Evolutionary conservation across 441 rosid species (phyloP).

Genomic region (Jatropha multifida): DNA sequence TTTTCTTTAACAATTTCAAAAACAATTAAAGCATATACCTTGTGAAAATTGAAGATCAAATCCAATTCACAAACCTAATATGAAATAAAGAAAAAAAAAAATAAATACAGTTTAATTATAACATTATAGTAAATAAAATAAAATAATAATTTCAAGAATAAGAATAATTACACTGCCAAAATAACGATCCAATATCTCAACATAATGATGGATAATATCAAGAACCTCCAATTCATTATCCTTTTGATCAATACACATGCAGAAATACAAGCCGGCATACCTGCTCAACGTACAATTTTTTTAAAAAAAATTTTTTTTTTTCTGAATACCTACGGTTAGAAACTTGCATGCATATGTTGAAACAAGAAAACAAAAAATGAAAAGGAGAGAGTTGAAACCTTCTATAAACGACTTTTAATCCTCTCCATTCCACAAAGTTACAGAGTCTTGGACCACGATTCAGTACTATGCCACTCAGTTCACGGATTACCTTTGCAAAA

Average conservation of each 20-base stretch:
- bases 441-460: slow-evolving; percentile 87
- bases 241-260: slow-evolving; percentile 89
- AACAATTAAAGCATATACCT: slow-evolving; percentile 32
- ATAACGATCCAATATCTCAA: slow-evolving; percentile 95
- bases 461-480: slow-evolving; percentile 80
- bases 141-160: not conserved
- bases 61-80: slow-evolving; percentile 75
- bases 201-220: slow-evolving; percentile 90
- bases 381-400: slow-evolving; percentile 37
- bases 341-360: no score
- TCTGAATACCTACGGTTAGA: not conserved
- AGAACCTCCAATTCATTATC: slow-evolving; percentile 89
- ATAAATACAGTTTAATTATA: not conserved
- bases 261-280: slow-evolving; percentile 95
- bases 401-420: slow-evolving; percentile 79
- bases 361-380: no score
- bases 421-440: slow-evolving; percentile 95
- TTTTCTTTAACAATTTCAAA: not conserved
- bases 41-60: slow-evolving; percentile 75
- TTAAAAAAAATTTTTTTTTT: not conserved
- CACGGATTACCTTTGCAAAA: slow-evolving; percentile 69
- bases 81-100: not conserved
- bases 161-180: slow-evolving; percentile 80
- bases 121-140: not conserved
- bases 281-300: slow-evolving; percentile 27